Conservation (phyloP, 805 yeast genomes). For the Wickerhamiella siamensis region DNA sequence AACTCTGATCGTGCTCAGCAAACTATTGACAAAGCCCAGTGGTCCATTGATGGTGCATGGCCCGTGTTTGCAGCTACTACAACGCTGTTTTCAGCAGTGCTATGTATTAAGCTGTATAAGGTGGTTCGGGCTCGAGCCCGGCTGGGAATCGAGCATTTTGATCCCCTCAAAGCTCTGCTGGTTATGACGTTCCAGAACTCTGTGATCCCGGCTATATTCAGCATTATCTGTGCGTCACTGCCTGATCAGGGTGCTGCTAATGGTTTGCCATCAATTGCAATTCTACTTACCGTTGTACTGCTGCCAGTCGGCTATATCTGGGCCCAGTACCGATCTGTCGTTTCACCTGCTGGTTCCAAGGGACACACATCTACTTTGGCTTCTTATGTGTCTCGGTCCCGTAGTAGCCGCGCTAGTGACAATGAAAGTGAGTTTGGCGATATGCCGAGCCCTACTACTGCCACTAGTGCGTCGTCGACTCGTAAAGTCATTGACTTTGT, state of each 20-base stretch:
- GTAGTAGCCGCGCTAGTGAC: not conserved
- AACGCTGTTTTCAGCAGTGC: slow-evolving; percentile 42
- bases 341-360: not conserved
- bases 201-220: slow-evolving; percentile 58
- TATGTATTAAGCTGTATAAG: slow-evolving; percentile 46
- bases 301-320: slow-evolving; percentile 19
- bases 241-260: not conserved
- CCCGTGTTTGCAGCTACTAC: slow-evolving; percentile 60
- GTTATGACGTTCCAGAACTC: slow-evolving; percentile 75
- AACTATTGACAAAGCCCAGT: slow-evolving; percentile 1
- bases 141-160: slow-evolving; percentile 72
- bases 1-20: not conserved
- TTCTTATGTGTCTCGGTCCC: not conserved
- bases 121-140: slow-evolving; percentile 63
- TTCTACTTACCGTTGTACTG: slow-evolving; percentile 11
- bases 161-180: slow-evolving; percentile 61
- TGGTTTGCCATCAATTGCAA: slow-evolving; percentile 10
- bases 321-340: slow-evolving; percentile 13
- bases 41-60: slow-evolving; percentile 22
- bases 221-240: slow-evolving; percentile 30
- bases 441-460: not conserved
- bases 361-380: not conserved
- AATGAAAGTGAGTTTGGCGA: not conserved
- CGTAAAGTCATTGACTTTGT: not conserved
- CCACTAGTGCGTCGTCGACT: not conserved